These are phyloP conservation scores for Anisodus tanguticus DNA, from an alignment of 257 asterid genomes.

Conservation along the genomic window DNA sequence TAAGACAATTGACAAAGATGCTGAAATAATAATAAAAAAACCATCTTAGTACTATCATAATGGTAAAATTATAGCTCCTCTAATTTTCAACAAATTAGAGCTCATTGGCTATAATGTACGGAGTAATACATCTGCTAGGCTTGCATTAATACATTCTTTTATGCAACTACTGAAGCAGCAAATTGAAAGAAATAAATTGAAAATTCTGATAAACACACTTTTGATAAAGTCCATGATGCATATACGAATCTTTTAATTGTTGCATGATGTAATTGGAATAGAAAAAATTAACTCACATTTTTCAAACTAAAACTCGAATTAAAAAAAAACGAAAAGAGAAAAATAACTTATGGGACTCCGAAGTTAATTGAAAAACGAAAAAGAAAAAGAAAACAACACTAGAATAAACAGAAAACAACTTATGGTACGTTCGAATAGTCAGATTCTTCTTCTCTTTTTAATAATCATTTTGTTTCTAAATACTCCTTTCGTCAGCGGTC, in stretches of 20 bases:
- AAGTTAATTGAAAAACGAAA: slow-evolving; percentile 6
- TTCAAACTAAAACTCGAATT: not conserved
- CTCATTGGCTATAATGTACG: no score
- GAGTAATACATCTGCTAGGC: no score
- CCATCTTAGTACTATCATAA: no score
- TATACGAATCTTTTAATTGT: not conserved
- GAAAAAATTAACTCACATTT: not conserved
- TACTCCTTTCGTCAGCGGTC: no score
- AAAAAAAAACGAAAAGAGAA: not conserved
- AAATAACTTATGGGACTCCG: not conserved
- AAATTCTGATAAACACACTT: not conserved
- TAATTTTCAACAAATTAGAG: no score
- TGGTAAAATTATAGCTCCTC: no score
- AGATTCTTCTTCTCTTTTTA: not conserved
- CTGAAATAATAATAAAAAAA: not conserved
- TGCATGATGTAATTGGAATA: not conserved
- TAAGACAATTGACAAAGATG: not conserved
- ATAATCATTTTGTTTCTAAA: no score
- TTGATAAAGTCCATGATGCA: not conserved
- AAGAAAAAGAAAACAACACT: not conserved
- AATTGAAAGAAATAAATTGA: no score
- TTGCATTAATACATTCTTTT: no score
- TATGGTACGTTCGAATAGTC: slow-evolving; percentile 20
- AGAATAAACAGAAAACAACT: not conserved
- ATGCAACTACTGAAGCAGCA: no score